Conservation (phyloP, 192 early-diverging fungal species). For the Entophlyctis luteolus region DNA sequence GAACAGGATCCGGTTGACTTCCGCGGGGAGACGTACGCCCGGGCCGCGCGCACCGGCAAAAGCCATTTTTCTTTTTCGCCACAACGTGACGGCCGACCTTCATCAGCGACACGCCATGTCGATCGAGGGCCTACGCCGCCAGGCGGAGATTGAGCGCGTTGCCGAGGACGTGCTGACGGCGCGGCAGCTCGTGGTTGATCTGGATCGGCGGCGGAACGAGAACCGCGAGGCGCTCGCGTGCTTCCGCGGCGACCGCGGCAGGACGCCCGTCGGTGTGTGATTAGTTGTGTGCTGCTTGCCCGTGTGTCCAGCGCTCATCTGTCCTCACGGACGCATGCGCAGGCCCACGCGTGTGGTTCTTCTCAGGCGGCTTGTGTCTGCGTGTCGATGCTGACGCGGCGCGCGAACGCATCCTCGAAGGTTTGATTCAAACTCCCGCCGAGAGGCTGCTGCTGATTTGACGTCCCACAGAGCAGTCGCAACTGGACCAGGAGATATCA, state of each 20-base stretch:
- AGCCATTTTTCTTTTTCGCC: constrained; percentile 22
- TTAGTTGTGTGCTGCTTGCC: neutral
- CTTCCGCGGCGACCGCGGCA: constrained; percentile 19
- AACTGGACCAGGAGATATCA: constrained; percentile 33
- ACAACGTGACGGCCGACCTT: neutral
- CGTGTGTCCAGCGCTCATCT: no score
- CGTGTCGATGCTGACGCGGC: constrained; percentile 29
- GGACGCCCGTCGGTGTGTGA: neutral
- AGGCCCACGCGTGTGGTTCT: constrained; percentile 32
- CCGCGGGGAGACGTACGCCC: constrained; percentile 73
- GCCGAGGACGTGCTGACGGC: constrained; percentile 39
- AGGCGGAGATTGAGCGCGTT: constrained; percentile 19
- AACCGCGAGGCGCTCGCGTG: constrained; percentile 33
- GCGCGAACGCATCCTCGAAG: constrained; percentile 16
- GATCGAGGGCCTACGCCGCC: no score
- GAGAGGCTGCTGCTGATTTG: neutral
- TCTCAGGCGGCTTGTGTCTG: constrained; percentile 31
- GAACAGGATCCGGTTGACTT: constrained; percentile 91
- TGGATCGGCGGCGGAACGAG: constrained; percentile 36
- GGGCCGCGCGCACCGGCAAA: constrained; percentile 8
- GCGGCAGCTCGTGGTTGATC: constrained; percentile 35
- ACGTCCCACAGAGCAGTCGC: constrained; percentile 16
- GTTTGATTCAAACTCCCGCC: neutral
- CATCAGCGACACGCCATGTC: neutral
- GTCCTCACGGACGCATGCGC: no score